Evolutionary conservation across 2,329 filamentous ascomycete species (phyloP).

Genomic region (Phaeoacremonium minimum): DNA sequence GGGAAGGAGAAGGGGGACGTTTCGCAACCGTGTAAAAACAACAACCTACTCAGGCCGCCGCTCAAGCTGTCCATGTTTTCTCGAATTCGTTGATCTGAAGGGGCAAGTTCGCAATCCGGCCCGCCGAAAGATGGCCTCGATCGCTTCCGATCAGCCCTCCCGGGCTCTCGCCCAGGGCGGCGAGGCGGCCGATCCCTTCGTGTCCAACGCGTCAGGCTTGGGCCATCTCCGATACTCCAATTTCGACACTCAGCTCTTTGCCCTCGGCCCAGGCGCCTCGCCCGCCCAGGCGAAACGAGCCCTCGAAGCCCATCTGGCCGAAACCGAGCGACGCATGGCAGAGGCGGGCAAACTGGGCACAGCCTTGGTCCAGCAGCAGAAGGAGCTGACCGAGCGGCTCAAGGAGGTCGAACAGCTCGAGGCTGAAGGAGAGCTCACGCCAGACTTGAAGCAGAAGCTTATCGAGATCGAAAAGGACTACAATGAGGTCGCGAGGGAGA

Average conservation of each 20-base stretch:
- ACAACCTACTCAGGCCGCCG: too few relatives aligned
- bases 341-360: slow-evolving; percentile 88
- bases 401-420: slow-evolving; percentile 79
- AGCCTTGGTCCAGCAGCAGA: slow-evolving; percentile 80
- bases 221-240: slow-evolving; percentile 69
- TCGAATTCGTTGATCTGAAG: too few relatives aligned
- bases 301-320: slow-evolving; percentile 84
- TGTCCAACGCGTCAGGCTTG: slow-evolving; percentile 38
- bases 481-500: slow-evolving; percentile 88
- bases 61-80: too few relatives aligned
- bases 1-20: too few relatives aligned
- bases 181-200: slow-evolving; percentile 52
- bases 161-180: slow-evolving; percentile 29
- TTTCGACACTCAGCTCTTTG: slow-evolving; percentile 78
- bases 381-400: slow-evolving; percentile 75
- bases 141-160: slow-evolving; percentile 35
- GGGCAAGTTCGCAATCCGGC: too few relatives aligned
- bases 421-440: slow-evolving; percentile 71
- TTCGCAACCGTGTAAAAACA: too few relatives aligned
- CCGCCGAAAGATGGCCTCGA: too few relatives aligned
- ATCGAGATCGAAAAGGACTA: slow-evolving; percentile 90
- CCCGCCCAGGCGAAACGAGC: slow-evolving; percentile 84
- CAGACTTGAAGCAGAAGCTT: slow-evolving; percentile 78
- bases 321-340: slow-evolving; percentile 87
- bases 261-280: slow-evolving; percentile 70